Evolutionary conservation across 148 eudicot genomes (phyloP).

Genomic region (Chenopodium album): DNA sequence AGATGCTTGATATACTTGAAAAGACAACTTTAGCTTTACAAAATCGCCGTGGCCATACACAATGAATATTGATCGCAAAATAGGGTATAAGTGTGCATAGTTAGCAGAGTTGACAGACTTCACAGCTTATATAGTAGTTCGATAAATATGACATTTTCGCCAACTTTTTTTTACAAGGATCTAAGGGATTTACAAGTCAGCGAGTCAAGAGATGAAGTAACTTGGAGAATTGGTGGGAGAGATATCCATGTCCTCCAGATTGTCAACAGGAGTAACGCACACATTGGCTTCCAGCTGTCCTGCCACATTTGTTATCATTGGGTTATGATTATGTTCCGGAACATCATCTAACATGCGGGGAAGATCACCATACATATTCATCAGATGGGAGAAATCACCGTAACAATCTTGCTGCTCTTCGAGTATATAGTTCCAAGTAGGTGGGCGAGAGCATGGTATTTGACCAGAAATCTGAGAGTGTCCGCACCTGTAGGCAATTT

Average conservation of each 20-base stretch:
- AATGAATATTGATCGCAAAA: neutral
- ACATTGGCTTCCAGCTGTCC: neutral
- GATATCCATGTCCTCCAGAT: conserved; percentile 19
- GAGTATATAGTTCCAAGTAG: conserved; percentile 17
- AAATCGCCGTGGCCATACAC: neutral
- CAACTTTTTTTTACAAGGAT: neutral
- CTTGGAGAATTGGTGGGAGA: conserved; percentile 6
- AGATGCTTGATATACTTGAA: too few relatives aligned
- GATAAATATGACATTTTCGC: neutral
- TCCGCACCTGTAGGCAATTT: conserved; percentile 36
- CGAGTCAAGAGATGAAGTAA: neutral
- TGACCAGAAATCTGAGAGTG: conserved; percentile 21
- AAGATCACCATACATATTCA: conserved; percentile 17
- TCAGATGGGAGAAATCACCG: conserved; percentile 22
- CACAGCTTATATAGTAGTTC: neutral
- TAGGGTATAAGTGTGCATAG: neutral
- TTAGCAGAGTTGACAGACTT: neutral
- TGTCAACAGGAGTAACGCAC: neutral
- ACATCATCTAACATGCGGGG: conserved; percentile 19
- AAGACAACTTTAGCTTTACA: too few relatives aligned
- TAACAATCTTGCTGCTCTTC: conserved; percentile 24
- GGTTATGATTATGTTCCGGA: neutral
- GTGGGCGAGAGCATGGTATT: conserved; percentile 1
- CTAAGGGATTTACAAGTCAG: neutral
- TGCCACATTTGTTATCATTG: neutral